Conservation (phyloP, 2,329 filamentous ascomycete genomes). For the Ramularia endophylla region DNA sequence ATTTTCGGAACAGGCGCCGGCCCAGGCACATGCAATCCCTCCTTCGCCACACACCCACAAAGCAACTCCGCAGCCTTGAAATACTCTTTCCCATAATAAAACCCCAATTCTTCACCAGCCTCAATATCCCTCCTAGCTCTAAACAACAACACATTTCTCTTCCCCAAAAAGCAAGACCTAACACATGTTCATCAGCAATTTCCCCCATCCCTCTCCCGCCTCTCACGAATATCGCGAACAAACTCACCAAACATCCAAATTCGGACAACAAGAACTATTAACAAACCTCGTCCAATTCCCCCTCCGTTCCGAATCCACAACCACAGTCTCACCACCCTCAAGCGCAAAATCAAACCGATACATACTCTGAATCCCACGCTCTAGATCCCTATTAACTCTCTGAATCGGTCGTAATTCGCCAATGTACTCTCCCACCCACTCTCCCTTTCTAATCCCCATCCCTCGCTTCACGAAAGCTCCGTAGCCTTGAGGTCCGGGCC, state of each 20-base stretch:
- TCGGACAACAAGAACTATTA: constrained; percentile 8
- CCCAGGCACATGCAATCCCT: constrained; percentile 4
- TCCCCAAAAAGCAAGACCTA: constrained; percentile 1
- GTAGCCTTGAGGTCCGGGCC: constrained; percentile 5
- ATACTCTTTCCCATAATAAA: constrained; percentile 7
- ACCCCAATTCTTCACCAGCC: constrained; percentile 4
- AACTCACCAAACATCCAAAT: neutral
- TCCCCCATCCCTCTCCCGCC: too few species aligned
- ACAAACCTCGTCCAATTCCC: constrained; percentile 13
- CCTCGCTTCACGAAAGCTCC: constrained; percentile 6
- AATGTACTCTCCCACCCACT: constrained; percentile 10
- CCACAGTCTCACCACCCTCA: too few species aligned
- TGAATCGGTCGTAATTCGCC: constrained; percentile 5
- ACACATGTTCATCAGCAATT: neutral
- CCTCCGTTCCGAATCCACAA: constrained; percentile 4
- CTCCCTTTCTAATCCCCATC: constrained; percentile 5
- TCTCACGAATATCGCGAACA: too few species aligned
- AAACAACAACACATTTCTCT: constrained; percentile 6
- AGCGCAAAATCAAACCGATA: too few species aligned
- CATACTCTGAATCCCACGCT: neutral
- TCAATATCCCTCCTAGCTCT: constrained; percentile 5
- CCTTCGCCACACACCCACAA: constrained; percentile 5
- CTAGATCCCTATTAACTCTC: constrained; percentile 1
- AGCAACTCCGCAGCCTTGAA: constrained; percentile 5
- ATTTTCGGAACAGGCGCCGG: too few species aligned